A percentile compares a stretch with the other conserved stretches of the same genome.
Conservation (phyloP, 2,329 filamentous ascomycete genomes). For the Eurotiales sp. region DNA sequence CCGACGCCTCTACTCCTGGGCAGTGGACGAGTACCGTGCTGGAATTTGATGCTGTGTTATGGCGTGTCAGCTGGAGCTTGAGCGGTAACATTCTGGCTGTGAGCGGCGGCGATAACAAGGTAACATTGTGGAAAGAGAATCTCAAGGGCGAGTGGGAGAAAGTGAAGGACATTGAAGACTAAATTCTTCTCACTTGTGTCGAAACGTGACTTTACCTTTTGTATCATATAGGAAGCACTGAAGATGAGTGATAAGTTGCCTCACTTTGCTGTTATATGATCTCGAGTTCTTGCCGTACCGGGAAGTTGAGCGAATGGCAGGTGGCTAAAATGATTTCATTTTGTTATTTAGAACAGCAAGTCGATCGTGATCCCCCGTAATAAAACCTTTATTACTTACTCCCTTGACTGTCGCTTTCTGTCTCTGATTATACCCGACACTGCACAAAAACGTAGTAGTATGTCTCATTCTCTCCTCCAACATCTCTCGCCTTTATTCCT, state of each 20-base stretch:
- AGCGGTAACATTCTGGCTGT: conserved; percentile 95
- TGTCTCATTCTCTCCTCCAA: too few relatives aligned
- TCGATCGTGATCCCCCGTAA: too few relatives aligned
- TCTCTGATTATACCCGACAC: too few relatives aligned
- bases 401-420: too few relatives aligned
- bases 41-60: conserved; percentile 82
- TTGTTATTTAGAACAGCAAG: too few relatives aligned
- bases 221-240: conserved; percentile 51
- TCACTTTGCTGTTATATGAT: conserved; percentile 53
- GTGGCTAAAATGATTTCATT: not conserved
- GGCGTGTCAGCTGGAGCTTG: conserved; percentile 96
- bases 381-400: too few relatives aligned
- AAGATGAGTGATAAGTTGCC: conserved; percentile 56
- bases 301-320: conserved; percentile 53
- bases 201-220: conserved; percentile 59
- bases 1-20: conserved; percentile 60
- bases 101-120: conserved; percentile 91
- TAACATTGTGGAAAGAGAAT: conserved; percentile 98
- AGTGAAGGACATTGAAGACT: conserved; percentile 94
- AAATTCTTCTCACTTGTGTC: conserved; percentile 74
- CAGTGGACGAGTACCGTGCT: conserved; percentile 85
- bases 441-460: too few relatives aligned
- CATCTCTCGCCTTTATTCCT: too few relatives aligned
- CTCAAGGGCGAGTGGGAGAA: conserved; percentile 94
- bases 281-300: conserved; percentile 65